A percentile compares a stretch with the other conserved stretches of the same genome.
Conservation (phyloP, 2,329 filamentous ascomycete species). For the Ilyonectria sp. region DNA sequence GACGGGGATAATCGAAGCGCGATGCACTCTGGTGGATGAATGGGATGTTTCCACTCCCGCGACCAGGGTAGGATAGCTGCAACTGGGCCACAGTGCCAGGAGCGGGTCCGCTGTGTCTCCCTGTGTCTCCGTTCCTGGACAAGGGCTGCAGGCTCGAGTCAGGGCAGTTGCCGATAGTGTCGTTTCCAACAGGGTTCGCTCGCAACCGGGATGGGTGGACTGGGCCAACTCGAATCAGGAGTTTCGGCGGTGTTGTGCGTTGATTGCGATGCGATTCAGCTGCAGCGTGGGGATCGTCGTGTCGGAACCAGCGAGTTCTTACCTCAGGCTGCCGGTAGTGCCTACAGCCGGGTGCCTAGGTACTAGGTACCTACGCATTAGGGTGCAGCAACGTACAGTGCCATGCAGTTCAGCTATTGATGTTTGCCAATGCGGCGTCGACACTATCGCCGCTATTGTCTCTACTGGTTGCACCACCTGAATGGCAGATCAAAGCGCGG, state of each 20-base stretch:
- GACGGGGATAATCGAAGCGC: constrained; percentile 35
- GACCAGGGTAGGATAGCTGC: constrained; percentile 38
- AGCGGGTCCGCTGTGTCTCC: constrained; percentile 41
- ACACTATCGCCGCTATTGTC: background rate
- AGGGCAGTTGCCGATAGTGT: constrained; percentile 39
- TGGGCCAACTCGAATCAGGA: constrained; percentile 38
- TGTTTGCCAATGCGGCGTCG: background rate
- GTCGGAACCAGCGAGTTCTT: background rate
- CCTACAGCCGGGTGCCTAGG: background rate
- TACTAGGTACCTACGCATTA: no score
- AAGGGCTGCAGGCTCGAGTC: constrained; percentile 44
- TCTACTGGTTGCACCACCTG: background rate
- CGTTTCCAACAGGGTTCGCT: constrained; percentile 33
- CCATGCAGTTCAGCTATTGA: background rate
- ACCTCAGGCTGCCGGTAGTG: background rate
- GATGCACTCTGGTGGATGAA: constrained; percentile 31
- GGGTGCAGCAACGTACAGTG: background rate
- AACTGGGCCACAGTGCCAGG: constrained; percentile 36
- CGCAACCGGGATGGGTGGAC: constrained; percentile 35
- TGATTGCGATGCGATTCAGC: constrained; percentile 34
- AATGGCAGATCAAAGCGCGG: background rate
- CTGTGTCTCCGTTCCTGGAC: constrained; percentile 45
- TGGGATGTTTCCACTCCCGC: constrained; percentile 44
- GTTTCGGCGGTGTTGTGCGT: constrained; percentile 44
- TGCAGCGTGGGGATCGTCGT: constrained; percentile 4